A percentile compares a stretch with the other conserved stretches of the same genome.
Conservation (phyloP, 768 basidiomycete species). For the Hortiboletus flavorubellus region DNA sequence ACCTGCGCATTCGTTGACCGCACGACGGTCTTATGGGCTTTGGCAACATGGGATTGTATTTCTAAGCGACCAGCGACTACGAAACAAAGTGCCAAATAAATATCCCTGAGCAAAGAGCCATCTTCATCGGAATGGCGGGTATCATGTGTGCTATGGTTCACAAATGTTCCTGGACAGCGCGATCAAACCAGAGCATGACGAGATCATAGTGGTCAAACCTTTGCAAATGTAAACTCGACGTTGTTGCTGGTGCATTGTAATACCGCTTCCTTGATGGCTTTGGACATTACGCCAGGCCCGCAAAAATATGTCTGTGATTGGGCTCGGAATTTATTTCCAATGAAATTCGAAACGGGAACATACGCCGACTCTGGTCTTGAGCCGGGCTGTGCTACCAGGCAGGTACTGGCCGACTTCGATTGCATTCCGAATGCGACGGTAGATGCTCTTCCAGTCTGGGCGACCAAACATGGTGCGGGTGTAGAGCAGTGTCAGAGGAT, state of each 20-base stretch:
- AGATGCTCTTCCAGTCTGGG: slow-evolving; percentile 86
- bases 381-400: slow-evolving; percentile 70
- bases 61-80: not conserved
- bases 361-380: slow-evolving; percentile 83
- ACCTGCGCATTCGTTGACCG: not conserved
- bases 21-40: too few relatives aligned
- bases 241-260: slow-evolving; percentile 48
- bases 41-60: not conserved
- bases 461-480: slow-evolving; percentile 90
- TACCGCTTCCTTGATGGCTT: slow-evolving; percentile 71
- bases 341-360: slow-evolving; percentile 26
- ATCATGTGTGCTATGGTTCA: not conserved
- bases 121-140: not conserved
- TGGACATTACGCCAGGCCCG: slow-evolving; percentile 73
- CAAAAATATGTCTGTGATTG: slow-evolving; percentile 77
- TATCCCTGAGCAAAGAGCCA: not conserved
- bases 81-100: not conserved
- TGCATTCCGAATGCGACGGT: slow-evolving; percentile 65
- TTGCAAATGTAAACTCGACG: slow-evolving; percentile 78
- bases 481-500: slow-evolving; percentile 84
- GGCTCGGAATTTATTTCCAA: not conserved
- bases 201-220: slow-evolving; percentile 46
- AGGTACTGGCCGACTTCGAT: slow-evolving; percentile 84
- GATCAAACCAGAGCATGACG: not conserved
- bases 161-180: slow-evolving; percentile 14